Evolutionary conservation across 163 green algal species (phyloP).

Genomic region (Scenedesmus sp.): DNA sequence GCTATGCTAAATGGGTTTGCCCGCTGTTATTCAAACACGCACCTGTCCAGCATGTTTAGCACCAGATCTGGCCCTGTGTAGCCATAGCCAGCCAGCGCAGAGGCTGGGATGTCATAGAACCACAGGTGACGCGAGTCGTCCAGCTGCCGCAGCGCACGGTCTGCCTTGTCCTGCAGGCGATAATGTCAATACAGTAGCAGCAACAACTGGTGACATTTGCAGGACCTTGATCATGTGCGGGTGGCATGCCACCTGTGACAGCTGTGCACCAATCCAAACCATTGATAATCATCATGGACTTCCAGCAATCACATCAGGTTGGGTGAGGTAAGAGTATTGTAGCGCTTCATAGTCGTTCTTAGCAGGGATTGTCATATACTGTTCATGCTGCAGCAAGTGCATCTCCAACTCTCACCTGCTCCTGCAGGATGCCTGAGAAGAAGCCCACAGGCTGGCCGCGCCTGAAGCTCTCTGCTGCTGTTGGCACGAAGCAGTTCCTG

Average conservation of each 20-base stretch:
- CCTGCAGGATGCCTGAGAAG: not conserved
- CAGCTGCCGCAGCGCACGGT: not conserved
- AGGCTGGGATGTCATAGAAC: not conserved
- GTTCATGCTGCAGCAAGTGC: not conserved
- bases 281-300: too few species aligned
- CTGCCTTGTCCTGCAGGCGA: not conserved
- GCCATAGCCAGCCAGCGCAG: not conserved
- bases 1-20: too few species aligned
- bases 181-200: too few species aligned
- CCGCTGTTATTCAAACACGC: too few species aligned
- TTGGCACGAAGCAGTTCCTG: not conserved
- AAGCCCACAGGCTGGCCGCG: not conserved
- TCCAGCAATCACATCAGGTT: too few species aligned
- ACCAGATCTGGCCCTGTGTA: not conserved
- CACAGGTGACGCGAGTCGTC: not conserved
- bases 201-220: too few species aligned
- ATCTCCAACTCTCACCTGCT: not conserved
- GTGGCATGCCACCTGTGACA: too few species aligned
- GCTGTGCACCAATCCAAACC: too few species aligned
- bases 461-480: not conserved
- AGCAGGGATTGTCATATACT: too few species aligned
- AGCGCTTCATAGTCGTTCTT: too few species aligned
- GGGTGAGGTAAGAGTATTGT: too few species aligned
- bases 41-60: not conserved
- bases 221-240: too few species aligned